Conservation (phyloP, 352 stramenopile genomes). For the Phytopythium oedochilum region DNA sequence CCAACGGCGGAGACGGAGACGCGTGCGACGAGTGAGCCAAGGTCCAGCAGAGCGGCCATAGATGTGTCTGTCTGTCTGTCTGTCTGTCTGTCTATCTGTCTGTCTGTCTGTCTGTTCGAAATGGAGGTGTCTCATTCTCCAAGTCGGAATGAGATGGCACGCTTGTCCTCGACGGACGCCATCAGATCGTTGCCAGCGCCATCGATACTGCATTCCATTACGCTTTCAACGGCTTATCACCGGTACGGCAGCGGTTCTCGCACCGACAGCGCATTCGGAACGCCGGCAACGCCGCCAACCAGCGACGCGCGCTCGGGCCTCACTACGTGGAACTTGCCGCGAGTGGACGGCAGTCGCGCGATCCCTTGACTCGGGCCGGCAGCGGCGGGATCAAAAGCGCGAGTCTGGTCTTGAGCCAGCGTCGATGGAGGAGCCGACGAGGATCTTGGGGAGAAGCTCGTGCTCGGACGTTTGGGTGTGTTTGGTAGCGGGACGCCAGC, state of each 20-base stretch:
- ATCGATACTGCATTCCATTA: no score
- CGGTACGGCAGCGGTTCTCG: slow-evolving; percentile 54
- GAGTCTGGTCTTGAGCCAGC: neutral
- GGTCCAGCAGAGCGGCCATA: no score
- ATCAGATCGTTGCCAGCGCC: no score
- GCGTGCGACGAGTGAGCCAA: slow-evolving; percentile 17
- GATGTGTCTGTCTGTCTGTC: no score
- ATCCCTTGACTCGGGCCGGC: neutral
- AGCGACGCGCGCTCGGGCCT: slow-evolving; percentile 23
- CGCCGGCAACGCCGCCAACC: slow-evolving; percentile 34
- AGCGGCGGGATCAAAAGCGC: neutral
- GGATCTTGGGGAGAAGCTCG: slow-evolving; percentile 34
- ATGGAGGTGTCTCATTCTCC: no score
- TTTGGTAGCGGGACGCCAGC: neutral
- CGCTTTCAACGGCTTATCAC: slow-evolving; percentile 91
- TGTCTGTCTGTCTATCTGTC: no score
- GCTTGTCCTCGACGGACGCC: no score
- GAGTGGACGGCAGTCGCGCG: slow-evolving; percentile 11
- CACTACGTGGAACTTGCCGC: slow-evolving; percentile 43
- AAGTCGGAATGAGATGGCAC: no score
- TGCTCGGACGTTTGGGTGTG: slow-evolving; percentile 26
- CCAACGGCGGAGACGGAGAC: slow-evolving; percentile 9
- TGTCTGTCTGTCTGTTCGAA: no score
- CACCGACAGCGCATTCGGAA: slow-evolving; percentile 31
- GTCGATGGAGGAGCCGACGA: slow-evolving; percentile 9